Evolutionary conservation across 495 filamentous ascomycete species (phyloP).

Genomic region (Annulohypoxylon nitens): DNA sequence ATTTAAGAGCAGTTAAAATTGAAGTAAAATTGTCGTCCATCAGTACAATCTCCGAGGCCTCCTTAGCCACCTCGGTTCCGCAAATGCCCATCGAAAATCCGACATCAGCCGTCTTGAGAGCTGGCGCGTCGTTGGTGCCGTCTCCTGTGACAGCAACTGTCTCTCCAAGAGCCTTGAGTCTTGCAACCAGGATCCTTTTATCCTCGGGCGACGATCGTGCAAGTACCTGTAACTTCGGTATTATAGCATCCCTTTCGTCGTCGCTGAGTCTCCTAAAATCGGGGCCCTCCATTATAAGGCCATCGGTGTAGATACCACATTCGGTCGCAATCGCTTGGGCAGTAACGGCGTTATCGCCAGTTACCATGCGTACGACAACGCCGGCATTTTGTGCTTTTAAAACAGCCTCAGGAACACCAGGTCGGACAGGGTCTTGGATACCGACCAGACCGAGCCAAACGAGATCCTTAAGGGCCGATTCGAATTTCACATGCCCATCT

Average conservation of each 20-base stretch:
- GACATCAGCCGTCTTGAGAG: slow-evolving; percentile 87
- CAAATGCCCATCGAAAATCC: slow-evolving; percentile 94
- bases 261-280: slow-evolving; percentile 78
- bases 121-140: slow-evolving; percentile 92
- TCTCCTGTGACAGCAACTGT: slow-evolving; percentile 95
- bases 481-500: slow-evolving; percentile 71
- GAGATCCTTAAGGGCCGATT: slow-evolving; percentile 77
- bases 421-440: slow-evolving; percentile 82
- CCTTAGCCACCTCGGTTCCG: slow-evolving; percentile 92
- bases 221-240: slow-evolving; percentile 85
- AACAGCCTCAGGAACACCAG: slow-evolving; percentile 83
- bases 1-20: slow-evolving; percentile 88
- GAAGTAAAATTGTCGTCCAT: slow-evolving; percentile 96
- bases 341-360: slow-evolving; percentile 86
- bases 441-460: slow-evolving; percentile 77
- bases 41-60: slow-evolving; percentile 92
- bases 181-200: slow-evolving; percentile 82
- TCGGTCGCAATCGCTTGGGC: slow-evolving; percentile 88
- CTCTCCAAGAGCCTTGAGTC: slow-evolving; percentile 85
- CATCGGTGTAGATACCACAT: slow-evolving; percentile 86
- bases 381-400: slow-evolving; percentile 79
- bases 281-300: slow-evolving; percentile 86
- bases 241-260: slow-evolving; percentile 74
- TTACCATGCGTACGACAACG: slow-evolving; percentile 91
- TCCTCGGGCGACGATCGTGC: slow-evolving; percentile 88